Conservation (phyloP, 2,329 filamentous ascomycete species). For the Onygenales sp. region DNA sequence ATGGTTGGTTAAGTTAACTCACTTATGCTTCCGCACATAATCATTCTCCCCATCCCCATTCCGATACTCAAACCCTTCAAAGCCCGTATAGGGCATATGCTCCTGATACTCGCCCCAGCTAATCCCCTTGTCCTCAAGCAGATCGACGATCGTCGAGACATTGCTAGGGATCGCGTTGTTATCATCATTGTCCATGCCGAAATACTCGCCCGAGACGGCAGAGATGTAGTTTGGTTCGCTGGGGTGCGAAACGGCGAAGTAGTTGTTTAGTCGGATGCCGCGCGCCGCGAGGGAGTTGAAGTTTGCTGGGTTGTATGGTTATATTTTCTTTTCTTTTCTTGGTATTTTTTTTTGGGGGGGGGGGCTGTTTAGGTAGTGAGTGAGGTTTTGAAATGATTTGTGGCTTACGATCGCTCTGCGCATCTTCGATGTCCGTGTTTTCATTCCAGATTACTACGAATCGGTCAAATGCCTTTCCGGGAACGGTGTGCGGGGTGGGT, state of each 20-base stretch:
- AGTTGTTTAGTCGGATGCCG: conserved; percentile 53
- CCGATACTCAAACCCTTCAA: conserved; percentile 52
- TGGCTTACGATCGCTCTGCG: neutral
- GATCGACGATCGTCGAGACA: conserved; percentile 57
- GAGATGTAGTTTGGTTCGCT: conserved; percentile 70
- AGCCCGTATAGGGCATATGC: conserved; percentile 66
- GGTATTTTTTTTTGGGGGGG: neutral
- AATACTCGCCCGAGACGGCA: conserved; percentile 59
- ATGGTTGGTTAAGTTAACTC: neutral
- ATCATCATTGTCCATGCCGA: conserved; percentile 60
- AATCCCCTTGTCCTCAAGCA: conserved; percentile 56
- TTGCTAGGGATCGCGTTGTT: conserved; percentile 51
- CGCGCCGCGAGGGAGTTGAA: conserved; percentile 48
- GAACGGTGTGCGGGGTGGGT: neutral
- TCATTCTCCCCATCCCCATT: conserved; percentile 49
- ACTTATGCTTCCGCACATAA: conserved; percentile 77
- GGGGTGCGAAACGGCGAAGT: conserved; percentile 59
- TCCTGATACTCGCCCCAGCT: conserved; percentile 68
- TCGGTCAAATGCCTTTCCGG: conserved; percentile 51
- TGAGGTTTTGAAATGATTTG: neutral
- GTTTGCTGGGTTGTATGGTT: conserved; percentile 32
- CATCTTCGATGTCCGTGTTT: conserved; percentile 47
- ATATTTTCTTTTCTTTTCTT: conserved; percentile 19
- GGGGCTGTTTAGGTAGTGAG: conserved; percentile 24
- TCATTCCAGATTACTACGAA: conserved; percentile 68